These are phyloP conservation scores for Cordyceps cateniannulata DNA, from an alignment of 2,329 filamentous ascomycete genomes.

Conservation along the genomic window DNA sequence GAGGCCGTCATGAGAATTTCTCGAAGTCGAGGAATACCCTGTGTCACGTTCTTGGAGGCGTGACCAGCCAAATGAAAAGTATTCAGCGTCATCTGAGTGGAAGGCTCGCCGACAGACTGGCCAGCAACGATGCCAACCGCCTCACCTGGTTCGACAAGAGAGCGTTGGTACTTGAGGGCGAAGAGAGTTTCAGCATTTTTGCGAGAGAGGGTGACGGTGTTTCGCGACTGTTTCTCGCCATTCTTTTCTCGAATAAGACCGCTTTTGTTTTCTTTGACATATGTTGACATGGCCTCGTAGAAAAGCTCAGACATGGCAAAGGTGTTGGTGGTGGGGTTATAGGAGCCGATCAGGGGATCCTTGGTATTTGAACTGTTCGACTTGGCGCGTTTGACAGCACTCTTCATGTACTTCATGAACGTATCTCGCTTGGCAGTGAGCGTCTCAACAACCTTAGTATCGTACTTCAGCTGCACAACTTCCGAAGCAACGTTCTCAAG, in stretches of 20 bases:
- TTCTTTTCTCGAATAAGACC: conserved; percentile 45
- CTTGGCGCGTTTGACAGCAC: conserved; percentile 66
- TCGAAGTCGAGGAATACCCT: conserved; percentile 93
- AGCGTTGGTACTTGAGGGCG: conserved; percentile 87
- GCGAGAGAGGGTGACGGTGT: conserved; percentile 39
- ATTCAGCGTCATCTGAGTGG: conserved; percentile 98
- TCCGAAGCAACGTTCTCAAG: conserved; percentile 80
- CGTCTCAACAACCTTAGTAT: conserved; percentile 38
- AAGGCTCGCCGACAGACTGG: conserved; percentile 94
- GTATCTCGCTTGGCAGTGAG: conserved; percentile 49
- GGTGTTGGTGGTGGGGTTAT: conserved; percentile 68
- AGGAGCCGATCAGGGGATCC: conserved; percentile 69
- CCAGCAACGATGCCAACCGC: conserved; percentile 95
- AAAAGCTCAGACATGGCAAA: conserved; percentile 90
- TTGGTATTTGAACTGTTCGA: conserved; percentile 49
- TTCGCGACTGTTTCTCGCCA: conserved; percentile 23
- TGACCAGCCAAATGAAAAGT: conserved; percentile 99
- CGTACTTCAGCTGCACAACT: conserved; percentile 67
- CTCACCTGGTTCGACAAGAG: conserved; percentile 89
- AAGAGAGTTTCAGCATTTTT: conserved; percentile 79
- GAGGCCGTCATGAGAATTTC: conserved; percentile 99
- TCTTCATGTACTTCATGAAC: conserved; percentile 74
- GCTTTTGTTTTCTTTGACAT: conserved; percentile 70
- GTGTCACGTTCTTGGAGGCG: conserved; percentile 95
- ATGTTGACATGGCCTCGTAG: conserved; percentile 64